These are phyloP conservation scores for Prunus dulcis DNA, from an alignment of 306 rosid genomes.

Conservation along the genomic window DNA sequence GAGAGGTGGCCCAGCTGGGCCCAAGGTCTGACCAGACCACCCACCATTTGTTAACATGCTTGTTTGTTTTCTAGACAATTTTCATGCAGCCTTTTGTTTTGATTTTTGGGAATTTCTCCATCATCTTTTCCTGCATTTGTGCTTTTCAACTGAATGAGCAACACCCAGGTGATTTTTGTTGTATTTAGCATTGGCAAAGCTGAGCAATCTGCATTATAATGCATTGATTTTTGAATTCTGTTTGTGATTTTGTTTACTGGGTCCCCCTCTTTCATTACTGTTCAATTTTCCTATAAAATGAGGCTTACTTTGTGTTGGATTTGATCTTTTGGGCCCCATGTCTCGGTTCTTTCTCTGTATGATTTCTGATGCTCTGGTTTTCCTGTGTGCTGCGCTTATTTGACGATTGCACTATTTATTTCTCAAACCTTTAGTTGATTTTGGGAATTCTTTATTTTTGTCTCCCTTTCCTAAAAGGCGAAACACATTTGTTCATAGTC, in stretches of 20 bases:
- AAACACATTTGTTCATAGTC: neutral
- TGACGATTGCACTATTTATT: neutral
- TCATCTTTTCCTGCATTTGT: neutral
- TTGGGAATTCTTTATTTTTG: no score
- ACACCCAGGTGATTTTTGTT: neutral
- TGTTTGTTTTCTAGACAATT: neutral
- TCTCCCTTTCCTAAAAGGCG: neutral
- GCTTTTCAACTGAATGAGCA: neutral
- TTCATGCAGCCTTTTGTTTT: neutral
- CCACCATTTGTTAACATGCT: neutral
- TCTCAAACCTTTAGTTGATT: neutral
- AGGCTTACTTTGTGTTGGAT: neutral
- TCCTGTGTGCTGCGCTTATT: neutral
- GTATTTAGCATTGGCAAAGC: neutral
- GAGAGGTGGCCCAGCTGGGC: slow-evolving; percentile 85
- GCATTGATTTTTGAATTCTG: neutral
- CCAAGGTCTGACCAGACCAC: slow-evolving; percentile 46
- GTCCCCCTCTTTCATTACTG: neutral
- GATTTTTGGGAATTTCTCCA: neutral
- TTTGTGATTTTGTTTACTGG: neutral
- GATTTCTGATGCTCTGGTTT: neutral
- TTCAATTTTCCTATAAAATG: neutral
- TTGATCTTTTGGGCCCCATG: neutral
- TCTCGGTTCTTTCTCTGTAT: neutral
- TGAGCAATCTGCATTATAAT: no score